These are phyloP conservation scores for Candolleomyces aberdarensis DNA, from an alignment of 768 basidiomycete genomes.

Conservation along the genomic window DNA sequence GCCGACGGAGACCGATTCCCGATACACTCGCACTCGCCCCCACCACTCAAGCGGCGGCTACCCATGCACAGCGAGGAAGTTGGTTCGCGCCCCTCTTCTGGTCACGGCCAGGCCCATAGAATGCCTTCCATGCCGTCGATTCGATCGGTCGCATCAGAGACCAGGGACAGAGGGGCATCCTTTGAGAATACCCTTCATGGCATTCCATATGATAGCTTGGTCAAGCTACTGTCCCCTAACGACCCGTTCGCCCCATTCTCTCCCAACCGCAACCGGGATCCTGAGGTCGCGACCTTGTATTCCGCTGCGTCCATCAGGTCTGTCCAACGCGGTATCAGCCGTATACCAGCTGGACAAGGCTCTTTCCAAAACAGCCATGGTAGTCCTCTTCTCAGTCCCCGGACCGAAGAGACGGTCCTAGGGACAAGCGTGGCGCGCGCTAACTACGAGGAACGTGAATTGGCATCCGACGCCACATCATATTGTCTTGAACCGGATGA, in stretches of 20 bases:
- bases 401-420: slow-evolving; percentile 27
- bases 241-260: slow-evolving; percentile 50
- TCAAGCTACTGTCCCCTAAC: slow-evolving; percentile 67
- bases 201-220: slow-evolving; percentile 68
- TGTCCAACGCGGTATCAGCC: slow-evolving; percentile 32
- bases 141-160: slow-evolving; percentile 31
- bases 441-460: slow-evolving; percentile 69
- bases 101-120: slow-evolving; percentile 20
- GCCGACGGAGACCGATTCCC: slow-evolving; percentile 23
- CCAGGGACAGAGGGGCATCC: slow-evolving; percentile 22
- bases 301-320: slow-evolving; percentile 82
- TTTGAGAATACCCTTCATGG: slow-evolving; percentile 44
- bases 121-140: slow-evolving; percentile 33
- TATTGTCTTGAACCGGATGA: slow-evolving; percentile 56
- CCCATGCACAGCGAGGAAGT: slow-evolving; percentile 14
- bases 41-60: slow-evolving; percentile 15
- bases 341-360: slow-evolving; percentile 23
- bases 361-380: slow-evolving; percentile 15
- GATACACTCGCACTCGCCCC: slow-evolving; percentile 8
- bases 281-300: slow-evolving; percentile 83
- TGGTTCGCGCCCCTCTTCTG: slow-evolving; percentile 27
- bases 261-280: slow-evolving; percentile 46
- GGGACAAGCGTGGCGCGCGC: slow-evolving; percentile 39
- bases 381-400: slow-evolving; percentile 28
- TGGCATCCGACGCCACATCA: slow-evolving; percentile 74